Evolutionary conservation across 2,329 filamentous ascomycete genomes (phyloP), one percentile per base, ranked within the genome.

Genomic region (Cladobotryum protrusum): DNA sequence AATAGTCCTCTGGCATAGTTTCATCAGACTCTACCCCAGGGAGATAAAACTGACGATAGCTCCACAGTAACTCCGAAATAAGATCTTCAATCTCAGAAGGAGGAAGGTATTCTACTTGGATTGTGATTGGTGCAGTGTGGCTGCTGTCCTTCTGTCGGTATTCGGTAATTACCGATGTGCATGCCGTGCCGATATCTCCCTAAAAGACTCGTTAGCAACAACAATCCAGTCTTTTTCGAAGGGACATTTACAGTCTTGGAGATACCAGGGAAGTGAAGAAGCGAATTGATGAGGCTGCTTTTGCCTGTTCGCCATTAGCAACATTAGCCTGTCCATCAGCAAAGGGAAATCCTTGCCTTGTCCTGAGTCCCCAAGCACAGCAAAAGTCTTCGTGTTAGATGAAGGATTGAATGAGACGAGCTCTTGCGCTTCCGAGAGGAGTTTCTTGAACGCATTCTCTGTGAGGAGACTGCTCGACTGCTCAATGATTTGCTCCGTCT

Each of bases 231-330:
- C 4, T 11, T 12, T 7, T 11, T 12, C 45, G 18, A 40, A 14
- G 13, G 1, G 5, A 1, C 17, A 48, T 49, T 2, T 45, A 60
- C 59, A 5, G 60, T 63, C 29, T 60, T 47, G 5, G 60, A 58
- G 34, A 67, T 48, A 1, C 59, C 58, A 9, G 63, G 60, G 7
- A 60, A 57, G 43, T 67, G 60, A 3, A 68, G 62, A 1, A 68
- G 55, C n/a, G 64, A 65, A 47, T 68, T 68, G 13, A 68, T 66
- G 4, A 67, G 53, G 49, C 58, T 65, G 45, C 65, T 68, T 33
- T 61, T 61, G 0, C 58, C 58, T 61, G 32, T 5, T 14, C 5
- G 9, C 3, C 13, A n/a, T 53, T 45, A 54, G 47, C 12, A 36
- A 19, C 15, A 45, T 15, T 40, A n/a, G n/a, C n/a, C n/a, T n/a